A percentile compares a stretch with the other conserved stretches of the same genome.
Conservation (phyloP, 2,329 filamentous ascomycete genomes). For the Parastagonospora avenae region DNA sequence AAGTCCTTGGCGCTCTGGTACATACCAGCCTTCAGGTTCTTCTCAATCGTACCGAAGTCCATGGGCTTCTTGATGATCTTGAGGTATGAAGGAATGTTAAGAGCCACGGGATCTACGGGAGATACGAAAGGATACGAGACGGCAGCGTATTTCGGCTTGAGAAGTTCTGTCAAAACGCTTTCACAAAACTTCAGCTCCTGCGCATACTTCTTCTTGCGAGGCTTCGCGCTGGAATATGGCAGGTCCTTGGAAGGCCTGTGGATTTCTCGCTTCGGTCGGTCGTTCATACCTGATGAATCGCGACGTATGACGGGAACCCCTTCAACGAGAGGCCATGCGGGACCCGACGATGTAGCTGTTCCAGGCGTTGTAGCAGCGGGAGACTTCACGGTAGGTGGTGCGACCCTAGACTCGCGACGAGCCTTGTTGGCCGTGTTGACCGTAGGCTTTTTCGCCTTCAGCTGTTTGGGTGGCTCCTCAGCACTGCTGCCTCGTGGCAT, state of each 20-base stretch:
- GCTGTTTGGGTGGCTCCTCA: constrained; percentile 65
- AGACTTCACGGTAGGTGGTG: constrained; percentile 51
- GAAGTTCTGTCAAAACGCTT: constrained; percentile 76
- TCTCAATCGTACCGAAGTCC: constrained; percentile 83
- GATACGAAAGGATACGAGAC: constrained; percentile 76
- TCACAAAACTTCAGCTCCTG: constrained; percentile 91
- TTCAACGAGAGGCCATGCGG: constrained; percentile 70
- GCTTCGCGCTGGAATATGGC: constrained; percentile 81
- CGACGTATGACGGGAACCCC: constrained; percentile 83
- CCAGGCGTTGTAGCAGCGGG: constrained; percentile 46
- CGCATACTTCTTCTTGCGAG: constrained; percentile 88
- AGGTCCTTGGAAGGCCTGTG: constrained; percentile 89
- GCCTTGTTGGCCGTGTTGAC: constrained; percentile 40
- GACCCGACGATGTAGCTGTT: constrained; percentile 45
- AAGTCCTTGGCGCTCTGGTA: constrained; percentile 86
- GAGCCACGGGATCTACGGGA: constrained; percentile 89
- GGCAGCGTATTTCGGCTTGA: constrained; percentile 71
- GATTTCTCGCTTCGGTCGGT: constrained; percentile 89
- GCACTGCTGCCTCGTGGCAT: constrained; percentile 61
- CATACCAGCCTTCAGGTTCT: constrained; percentile 76
- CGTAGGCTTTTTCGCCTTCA: constrained; percentile 50
- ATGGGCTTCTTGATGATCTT: constrained; percentile 96
- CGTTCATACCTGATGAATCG: constrained; percentile 78
- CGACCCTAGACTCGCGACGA: constrained; percentile 55
- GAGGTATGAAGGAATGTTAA: constrained; percentile 93